Evolutionary conservation across 2,329 filamentous ascomycete species (phyloP).

Genomic region (Phaeosphaeriaceae sp.): DNA sequence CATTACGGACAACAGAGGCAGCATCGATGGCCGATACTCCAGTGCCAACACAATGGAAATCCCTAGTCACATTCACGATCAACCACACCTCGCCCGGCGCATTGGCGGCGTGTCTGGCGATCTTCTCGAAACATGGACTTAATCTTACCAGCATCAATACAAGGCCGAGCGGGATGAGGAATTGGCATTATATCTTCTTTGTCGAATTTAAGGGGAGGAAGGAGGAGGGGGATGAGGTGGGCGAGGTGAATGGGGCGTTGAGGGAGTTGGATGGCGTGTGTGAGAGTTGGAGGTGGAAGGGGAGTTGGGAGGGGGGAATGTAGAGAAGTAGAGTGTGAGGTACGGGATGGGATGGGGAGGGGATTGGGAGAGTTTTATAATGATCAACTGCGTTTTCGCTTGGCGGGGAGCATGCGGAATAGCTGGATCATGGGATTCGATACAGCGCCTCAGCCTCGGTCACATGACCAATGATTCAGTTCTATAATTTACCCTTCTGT

Average conservation of each 20-base stretch:
- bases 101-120: constrained; percentile 78
- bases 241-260: constrained; percentile 67
- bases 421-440: no score
- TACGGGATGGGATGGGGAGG: no score
- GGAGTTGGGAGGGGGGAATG: constrained; percentile 62
- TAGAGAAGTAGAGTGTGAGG: no score
- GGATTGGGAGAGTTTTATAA: no score
- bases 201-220: constrained; percentile 81
- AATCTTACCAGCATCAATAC: constrained; percentile 93
- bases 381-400: no score
- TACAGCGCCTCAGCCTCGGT: no score
- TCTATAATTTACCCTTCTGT: no score
- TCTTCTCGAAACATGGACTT: constrained; percentile 75
- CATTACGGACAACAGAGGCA: no score
- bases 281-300: constrained; percentile 71
- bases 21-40: no score
- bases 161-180: constrained; percentile 73
- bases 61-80: constrained; percentile 81
- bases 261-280: constrained; percentile 64
- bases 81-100: constrained; percentile 80
- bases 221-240: constrained; percentile 63
- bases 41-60: constrained; percentile 64
- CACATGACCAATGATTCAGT: no score
- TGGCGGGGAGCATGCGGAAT: no score
- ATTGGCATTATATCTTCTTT: constrained; percentile 95